Base-by-base conservation (phyloP, 2,329 filamentous ascomycete genomes). In the Fusarium floridanum region DNA sequence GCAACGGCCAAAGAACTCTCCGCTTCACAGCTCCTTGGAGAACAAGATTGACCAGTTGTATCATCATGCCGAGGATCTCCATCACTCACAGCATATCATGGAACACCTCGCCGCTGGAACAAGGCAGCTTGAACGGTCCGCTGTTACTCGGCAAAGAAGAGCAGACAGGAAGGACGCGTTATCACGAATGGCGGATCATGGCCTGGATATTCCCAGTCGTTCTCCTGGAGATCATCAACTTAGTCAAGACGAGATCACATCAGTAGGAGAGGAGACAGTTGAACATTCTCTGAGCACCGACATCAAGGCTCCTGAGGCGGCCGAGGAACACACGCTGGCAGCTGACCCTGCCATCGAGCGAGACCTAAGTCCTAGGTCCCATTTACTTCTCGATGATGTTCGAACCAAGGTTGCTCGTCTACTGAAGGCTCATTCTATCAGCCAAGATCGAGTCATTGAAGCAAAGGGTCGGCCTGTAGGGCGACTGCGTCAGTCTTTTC, bases 11-110 rank as follows among this genome's bases (percentile, higher is more conserved):
- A 64, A 24, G 9, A 56, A 72, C 16, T 66, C 64, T 39, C 24
- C 67, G 36, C 61, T 66, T 14, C 56, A 61, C 14, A 67, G 63
- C 39, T 68, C 63, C 6, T 27, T 79, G n/a, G 67, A 77, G 36
- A 66, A 75, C 64, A 78, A 80, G 45, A 79, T 83, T 53, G 77
- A 81, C 60, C 72, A 78, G 45, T 70, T 83, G 2, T 80, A 81
- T 61, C 80, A 80, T 4, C 80, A 84, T 69, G 79, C 81, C 9
- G 72, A 82, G 43, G 80, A 81, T 27, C 78, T 85, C 6, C 78
- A 83, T 61, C 77, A 77, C 56, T 73, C 79, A 20, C 78, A 80
- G 34, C 83, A 84, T 67, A 81, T 82, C 65, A 74, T 81, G 53
- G 80, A 83, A 53, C 81, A 84, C 53, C 73, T 84, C 14, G 76